Evolutionary conservation across 2,329 filamentous ascomycete species (phyloP), one percentile per base, ranked within the genome.

Genomic region (Ophiocordyceps polyrhachis-furcata): DNA sequence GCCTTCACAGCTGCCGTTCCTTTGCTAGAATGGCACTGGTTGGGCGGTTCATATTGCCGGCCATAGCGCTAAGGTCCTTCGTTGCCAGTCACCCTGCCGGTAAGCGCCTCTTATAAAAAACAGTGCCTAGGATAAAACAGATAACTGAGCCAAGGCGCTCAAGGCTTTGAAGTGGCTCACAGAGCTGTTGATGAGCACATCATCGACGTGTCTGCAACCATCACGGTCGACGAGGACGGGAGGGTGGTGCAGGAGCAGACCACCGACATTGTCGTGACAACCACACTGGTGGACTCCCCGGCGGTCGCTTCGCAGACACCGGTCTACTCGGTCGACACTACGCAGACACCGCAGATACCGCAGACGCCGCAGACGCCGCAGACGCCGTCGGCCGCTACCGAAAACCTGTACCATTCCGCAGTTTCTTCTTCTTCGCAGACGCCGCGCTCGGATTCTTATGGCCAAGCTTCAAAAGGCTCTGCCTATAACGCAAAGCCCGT

Each of bases 31-130:
- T 59, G 55, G 40, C n/a, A 7, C 35, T 48, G 15, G 19, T 53
- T 44, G 49, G 46, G 31, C 47, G 43, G 15, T 44, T 53, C 42
- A 45, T 59, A 17, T 45, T 55, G 43, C 53, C 55, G 23, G 53
- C 48, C 15, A 29, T 57, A 41, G 52, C 49, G 28, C 47, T 56
- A 42, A 49, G 49, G 29, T 49, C 49, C 9, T 44, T 52, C 17
- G 51, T 51, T 43, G 40, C 48, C 41, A 51, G 50, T 41, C 43
- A 50, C 15, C 55, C 57, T 37, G 47, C 53, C 40, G 47, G 56
- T 59, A 47, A 28, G 31, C 29, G 31, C 31, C 31, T 32, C 13
- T 32, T 15, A 6, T 9, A n/a, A 15, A 15, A 15, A 3, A 19
- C 25, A 28, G 21, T 37, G 2, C 3, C n/a, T 14, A 17, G 35